Base-by-base conservation (phyloP, 345 rosid genomes). In the Arabidopsis suecica region DNA sequence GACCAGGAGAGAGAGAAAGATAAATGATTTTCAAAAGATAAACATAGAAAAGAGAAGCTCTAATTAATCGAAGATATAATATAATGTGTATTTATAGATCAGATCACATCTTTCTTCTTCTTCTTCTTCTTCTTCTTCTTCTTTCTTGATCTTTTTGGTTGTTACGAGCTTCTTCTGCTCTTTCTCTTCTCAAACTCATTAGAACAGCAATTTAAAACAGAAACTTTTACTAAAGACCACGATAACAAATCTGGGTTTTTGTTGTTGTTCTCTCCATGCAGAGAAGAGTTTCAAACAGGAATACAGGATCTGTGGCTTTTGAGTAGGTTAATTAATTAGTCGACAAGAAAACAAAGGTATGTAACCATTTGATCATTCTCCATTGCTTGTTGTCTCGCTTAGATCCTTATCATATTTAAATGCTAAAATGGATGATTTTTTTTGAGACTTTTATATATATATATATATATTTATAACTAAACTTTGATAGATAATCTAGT, bases 21-120 rank as follows among this genome's bases (percentile, higher is more conserved):
- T 13, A 32, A 1, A 30, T 57, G 32, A 28, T 57, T 58, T 61
- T 68, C 9, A 33, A 68, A 71, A 42, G 44, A 76, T 53, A 69
- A 20, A 23, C 69, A 69, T 61, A 76, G 38, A 65, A 67, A 68
- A 51, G 49, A 44, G 57, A 68, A 50, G 58, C 61, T 76, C 18
- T 53, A 34, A 25, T 61, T 23, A 62, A 34, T 69, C 49, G 5
- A 60, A 75, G 38, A 76, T 68, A 61, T 61, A 51, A 61, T 51
- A 54, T 68, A 63, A 41, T 41, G 34, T 44, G 36, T 66, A 58
- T 74, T 56, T 61, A 53, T 69, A 69, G 59, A 61, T 76, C 79
- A 54, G 70, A 76, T 76, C 75, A 61, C 74, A 61, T 61, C 50
- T 69, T 11, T 14, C 37, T 60, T 9, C 62, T 50, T 59, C 73